Conservation (phyloP, 2,329 filamentous ascomycete species). For the Pyrenochaeta sp. region DNA sequence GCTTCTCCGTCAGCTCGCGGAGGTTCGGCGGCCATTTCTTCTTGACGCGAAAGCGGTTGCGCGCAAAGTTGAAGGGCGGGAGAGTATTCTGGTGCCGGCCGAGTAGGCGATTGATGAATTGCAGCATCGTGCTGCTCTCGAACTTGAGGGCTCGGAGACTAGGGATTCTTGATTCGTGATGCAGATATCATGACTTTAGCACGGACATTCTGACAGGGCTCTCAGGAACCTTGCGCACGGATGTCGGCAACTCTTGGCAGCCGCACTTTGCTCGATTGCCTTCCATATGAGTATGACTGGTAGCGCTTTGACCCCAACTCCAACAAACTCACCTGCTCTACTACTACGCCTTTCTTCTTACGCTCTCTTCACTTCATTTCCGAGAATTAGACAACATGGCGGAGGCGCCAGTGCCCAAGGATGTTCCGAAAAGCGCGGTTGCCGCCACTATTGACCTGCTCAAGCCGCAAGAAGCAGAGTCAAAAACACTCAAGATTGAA, state of each 20-base stretch:
- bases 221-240: conserved; percentile 4
- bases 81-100: conserved; percentile 52
- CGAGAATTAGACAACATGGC: conserved; percentile 35
- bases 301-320: conserved; percentile 13
- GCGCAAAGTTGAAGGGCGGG: conserved; percentile 55
- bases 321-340: conserved; percentile 8
- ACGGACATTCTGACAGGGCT: conserved; percentile 28
- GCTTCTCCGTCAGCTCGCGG: conserved; percentile 70
- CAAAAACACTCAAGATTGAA: conserved; percentile 72
- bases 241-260: conserved; percentile 20
- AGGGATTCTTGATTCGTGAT: conserved; percentile 4
- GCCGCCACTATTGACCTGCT: conserved; percentile 62
- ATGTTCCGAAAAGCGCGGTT: conserved; percentile 54
- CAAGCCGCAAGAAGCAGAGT: conserved; percentile 62
- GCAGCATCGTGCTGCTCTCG: conserved; percentile 24
- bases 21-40: conserved; percentile 84
- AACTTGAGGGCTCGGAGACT: not conserved
- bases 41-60: conserved; percentile 70
- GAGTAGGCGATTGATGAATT: conserved; percentile 59
- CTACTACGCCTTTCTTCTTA: conserved; percentile 18
- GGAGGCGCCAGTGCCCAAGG: conserved; percentile 36
- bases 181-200: conserved; percentile 10
- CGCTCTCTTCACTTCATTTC: conserved; percentile 16
- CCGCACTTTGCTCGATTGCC: conserved; percentile 21
- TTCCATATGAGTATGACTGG: conserved; percentile 26